Evolutionary conservation across 2,329 filamentous ascomycete species (phyloP), one percentile per base, ranked within the genome.

Genomic region (Xylaria sp.): DNA sequence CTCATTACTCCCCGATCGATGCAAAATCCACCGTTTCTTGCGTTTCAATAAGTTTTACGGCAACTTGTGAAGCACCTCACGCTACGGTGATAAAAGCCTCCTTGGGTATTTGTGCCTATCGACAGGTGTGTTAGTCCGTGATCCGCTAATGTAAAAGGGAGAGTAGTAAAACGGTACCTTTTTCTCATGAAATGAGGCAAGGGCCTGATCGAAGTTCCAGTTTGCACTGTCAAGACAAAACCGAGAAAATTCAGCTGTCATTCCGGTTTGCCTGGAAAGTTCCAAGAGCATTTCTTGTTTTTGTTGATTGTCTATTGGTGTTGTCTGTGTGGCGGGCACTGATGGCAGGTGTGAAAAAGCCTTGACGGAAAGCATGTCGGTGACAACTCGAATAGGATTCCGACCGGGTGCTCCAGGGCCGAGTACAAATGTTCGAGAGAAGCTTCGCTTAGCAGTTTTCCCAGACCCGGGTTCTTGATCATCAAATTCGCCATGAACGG

Each of bases 401-500:
- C 85, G 83, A 5, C 89, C 85, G 0, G 89, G 88, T 40, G 85
- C 86, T 37, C 92, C 93, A 1, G 93, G 93, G 0, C 93, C 93
- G 21, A 97, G 85, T 48, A 94, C 83, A 77, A 97, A 93, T 0
- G 89, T 92, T 60, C 94, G 90, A 63, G 94, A 93, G 79, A 97
- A 97, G 78, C 91, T 93, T 69, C 93, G 90, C 73, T 90, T 88
- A 44, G 88, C 85, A 51, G 86, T 86, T 53, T 87, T 85, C 57
- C 85, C 83, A 25, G 85, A 86, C 18, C 80, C 80, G 3, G 82
- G 79, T 72, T 92, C 88, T 21, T 90, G 83, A 77, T 97, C 94
- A 58, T 95, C 90, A 69, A 93, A 97, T 75, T 95, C 92, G 70
- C 93, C 92, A 74, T 96, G 92, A n/a, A 95, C 86, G 8, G 87